Evolutionary conservation across 2,329 filamentous ascomycete species (phyloP).

Genomic region (Colletotrichum liaoningense): DNA sequence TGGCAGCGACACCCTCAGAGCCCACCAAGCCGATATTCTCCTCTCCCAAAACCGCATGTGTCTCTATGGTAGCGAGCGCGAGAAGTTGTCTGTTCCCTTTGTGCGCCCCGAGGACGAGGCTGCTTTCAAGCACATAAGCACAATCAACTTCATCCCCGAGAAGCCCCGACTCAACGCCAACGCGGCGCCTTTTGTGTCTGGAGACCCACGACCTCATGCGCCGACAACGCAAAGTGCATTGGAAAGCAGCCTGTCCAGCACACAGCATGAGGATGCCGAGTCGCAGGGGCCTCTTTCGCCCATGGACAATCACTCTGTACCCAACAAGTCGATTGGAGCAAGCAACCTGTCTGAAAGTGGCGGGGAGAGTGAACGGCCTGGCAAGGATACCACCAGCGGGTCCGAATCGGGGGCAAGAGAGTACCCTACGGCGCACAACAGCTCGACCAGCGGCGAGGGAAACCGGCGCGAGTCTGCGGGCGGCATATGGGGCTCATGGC

Average conservation of each 20-base stretch:
- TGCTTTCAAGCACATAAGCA: constrained; percentile 81
- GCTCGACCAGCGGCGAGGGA: constrained; percentile 29
- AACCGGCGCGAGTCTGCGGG: constrained; percentile 59
- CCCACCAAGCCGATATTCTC: constrained; percentile 89
- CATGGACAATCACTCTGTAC: constrained; percentile 47
- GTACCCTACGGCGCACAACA: neutral
- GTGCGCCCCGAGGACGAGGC: constrained; percentile 90
- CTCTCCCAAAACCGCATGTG: constrained; percentile 93
- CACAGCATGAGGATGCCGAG: constrained; percentile 43
- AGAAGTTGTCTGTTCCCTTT: constrained; percentile 89
- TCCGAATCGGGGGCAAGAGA: constrained; percentile 30
- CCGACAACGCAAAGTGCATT: constrained; percentile 35
- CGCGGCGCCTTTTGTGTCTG: constrained; percentile 54
- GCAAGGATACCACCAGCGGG: constrained; percentile 36
- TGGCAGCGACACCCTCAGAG: constrained; percentile 87
- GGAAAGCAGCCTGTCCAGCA: constrained; percentile 39
- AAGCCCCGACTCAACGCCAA: constrained; percentile 70
- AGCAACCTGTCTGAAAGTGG: constrained; percentile 57
- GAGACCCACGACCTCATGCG: constrained; percentile 46
- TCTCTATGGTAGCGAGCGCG: constrained; percentile 86
- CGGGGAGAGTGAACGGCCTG: constrained; percentile 54
- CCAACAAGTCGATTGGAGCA: constrained; percentile 46
- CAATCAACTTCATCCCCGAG: constrained; percentile 65
- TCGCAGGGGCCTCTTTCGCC: constrained; percentile 48
- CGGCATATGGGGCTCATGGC: constrained; percentile 79